Percentiles rank a stretch among this genome's conserved stretches.
Conservation (phyloP, 2,329 filamentous ascomycete species). For the Hymenoscyphus fraxineus region DNA sequence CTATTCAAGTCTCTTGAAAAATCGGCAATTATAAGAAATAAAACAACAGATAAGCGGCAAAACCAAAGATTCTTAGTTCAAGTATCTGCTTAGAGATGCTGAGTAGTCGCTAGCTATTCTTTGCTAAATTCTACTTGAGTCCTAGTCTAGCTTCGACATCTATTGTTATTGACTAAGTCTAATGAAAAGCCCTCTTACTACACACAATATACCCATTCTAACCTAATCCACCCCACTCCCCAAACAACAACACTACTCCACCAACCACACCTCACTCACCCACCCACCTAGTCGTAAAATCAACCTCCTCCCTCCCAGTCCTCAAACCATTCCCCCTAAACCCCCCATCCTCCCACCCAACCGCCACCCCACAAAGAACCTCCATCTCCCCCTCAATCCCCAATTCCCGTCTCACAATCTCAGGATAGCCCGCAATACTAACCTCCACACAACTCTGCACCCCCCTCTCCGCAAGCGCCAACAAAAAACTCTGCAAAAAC, state of each 20-base stretch:
- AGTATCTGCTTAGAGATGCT: too few relatives aligned
- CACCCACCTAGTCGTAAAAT: constrained; percentile 5
- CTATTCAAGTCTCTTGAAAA: too few relatives aligned
- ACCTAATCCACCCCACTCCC: too few relatives aligned
- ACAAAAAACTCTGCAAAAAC: constrained; percentile 8
- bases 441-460: background rate
- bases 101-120: too few relatives aligned
- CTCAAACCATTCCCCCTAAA: constrained; percentile 1
- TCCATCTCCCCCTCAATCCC: constrained; percentile 7
- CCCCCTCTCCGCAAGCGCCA: constrained; percentile 1
- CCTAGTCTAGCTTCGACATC: too few relatives aligned
- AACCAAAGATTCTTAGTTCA: too few relatives aligned
- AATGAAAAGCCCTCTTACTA: too few relatives aligned
- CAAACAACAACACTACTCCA: background rate
- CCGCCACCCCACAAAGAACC: constrained; percentile 7
- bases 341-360: constrained; percentile 4
- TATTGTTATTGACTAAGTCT: too few relatives aligned
- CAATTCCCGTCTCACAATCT: constrained; percentile 2
- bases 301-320: constrained; percentile 2
- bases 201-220: too few relatives aligned
- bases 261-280: background rate
- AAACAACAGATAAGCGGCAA: too few relatives aligned
- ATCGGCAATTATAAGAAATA: too few relatives aligned
- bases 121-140: too few relatives aligned
- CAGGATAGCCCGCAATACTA: constrained; percentile 8